phyloP scores from a whole-genome alignment of 1,284 basidiomycete species.

The Trichosporon coremiiforme region DNA sequence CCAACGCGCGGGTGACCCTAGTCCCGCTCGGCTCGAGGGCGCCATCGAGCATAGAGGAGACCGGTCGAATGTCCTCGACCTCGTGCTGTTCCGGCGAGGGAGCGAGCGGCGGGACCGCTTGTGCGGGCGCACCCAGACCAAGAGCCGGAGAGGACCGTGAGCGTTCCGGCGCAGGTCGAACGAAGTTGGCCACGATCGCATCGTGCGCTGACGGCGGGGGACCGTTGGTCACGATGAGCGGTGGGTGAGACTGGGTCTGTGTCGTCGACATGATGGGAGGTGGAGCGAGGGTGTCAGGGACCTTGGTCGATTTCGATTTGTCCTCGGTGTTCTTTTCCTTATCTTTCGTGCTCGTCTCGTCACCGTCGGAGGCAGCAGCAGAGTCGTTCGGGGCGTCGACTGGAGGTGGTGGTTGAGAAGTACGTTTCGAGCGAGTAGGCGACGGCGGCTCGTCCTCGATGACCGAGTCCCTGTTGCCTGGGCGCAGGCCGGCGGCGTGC shows the following conservation, averaged over 20 bases:
- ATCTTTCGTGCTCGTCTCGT: no score
- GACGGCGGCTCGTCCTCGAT: conserved; percentile 2
- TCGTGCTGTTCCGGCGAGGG: not conserved
- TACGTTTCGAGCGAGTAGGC: no score
- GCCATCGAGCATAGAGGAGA: conserved; percentile 24
- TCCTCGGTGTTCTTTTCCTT: no score
- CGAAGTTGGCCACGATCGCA: conserved; percentile 21
- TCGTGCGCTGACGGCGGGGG: conserved; percentile 26
- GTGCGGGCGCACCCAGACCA: not conserved
- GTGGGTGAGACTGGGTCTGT: not conserved
- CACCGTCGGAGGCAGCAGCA: no score
- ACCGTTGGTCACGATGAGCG: not conserved
- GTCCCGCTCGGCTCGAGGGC: conserved; percentile 29
- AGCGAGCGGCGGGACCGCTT: not conserved
- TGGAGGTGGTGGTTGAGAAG: no score
- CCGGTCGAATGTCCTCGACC: conserved; percentile 1
- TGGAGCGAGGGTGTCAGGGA: not conserved
- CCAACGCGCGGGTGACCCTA: conserved; percentile 27
- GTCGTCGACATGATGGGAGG: not conserved
- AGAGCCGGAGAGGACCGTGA: conserved; percentile 5
- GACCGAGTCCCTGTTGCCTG: not conserved
- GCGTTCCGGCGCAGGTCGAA: conserved; percentile 15
- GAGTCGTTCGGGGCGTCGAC: no score
- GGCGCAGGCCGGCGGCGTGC: not conserved
- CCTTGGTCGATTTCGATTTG: no score